Evolutionary conservation across 495 filamentous ascomycete species (phyloP).

Genomic region (Xylaria bambusicola): DNA sequence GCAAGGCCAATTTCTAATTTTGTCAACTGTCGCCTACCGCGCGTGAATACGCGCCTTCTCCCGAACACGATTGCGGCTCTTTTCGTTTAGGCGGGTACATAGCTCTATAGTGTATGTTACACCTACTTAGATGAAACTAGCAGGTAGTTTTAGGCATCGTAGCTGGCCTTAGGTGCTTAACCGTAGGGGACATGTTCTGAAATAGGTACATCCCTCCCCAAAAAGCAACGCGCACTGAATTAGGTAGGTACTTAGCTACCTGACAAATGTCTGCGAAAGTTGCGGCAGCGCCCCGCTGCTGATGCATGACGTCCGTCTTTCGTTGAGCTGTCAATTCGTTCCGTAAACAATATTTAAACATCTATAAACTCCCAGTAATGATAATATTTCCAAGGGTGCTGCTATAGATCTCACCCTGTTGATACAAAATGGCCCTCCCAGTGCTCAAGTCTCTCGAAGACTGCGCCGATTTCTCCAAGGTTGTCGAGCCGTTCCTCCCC

Average conservation of each 20-base stretch:
- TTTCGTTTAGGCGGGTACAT: too few relatives aligned
- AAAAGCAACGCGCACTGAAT: too few relatives aligned
- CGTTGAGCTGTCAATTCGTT: not conserved
- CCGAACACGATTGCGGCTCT: too few relatives aligned
- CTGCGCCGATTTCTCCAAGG: conserved; percentile 69
- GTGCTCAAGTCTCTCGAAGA: conserved; percentile 66
- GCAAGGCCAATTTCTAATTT: not conserved
- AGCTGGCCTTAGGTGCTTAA: too few relatives aligned
- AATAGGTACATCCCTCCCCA: too few relatives aligned
- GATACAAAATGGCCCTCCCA: conserved; percentile 64
- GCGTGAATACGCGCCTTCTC: conserved; percentile 4
- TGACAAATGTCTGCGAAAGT: not conserved
- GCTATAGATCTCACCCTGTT: not conserved
- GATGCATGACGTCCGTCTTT: conserved; percentile 2
- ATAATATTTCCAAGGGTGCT: not conserved
- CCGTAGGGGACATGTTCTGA: too few relatives aligned
- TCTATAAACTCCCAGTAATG: not conserved
- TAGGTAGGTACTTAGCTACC: not conserved
- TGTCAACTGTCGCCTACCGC: not conserved
- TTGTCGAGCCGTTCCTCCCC: conserved; percentile 72
- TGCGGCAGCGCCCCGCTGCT: not conserved
- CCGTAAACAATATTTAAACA: too few relatives aligned
- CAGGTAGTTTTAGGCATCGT: too few relatives aligned
- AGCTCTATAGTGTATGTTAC: too few relatives aligned
- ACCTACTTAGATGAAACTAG: too few relatives aligned